Base-by-base conservation (phyloP, 371 early-diverging fungal genomes). In the Mortierella sp. region DNA sequence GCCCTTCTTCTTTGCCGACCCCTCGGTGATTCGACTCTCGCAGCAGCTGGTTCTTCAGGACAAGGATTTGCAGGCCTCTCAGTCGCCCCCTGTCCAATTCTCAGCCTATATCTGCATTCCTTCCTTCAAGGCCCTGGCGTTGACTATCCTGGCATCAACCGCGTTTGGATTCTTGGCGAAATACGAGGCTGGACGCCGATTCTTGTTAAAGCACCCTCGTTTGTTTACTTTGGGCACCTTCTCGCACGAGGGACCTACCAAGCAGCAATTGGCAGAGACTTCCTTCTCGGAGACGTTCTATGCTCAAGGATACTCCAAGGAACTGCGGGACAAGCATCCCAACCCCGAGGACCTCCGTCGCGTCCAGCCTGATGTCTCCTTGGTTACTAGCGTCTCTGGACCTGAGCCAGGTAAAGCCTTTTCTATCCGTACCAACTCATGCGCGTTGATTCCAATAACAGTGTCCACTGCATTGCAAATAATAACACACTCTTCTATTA, bases 1-100 rank as follows among this genome's bases (percentile, higher is more conserved):
- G 19, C 93, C 93, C 1, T 93, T 92, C 79, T 81, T 89, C 69
- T 91, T 92, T 87, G 90, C 94, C 1, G 93, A 93, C 51, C 91
- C 92, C 6, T 89, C 92, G 0, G 84, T 93, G 37, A 89, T 93
- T 46, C 90, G 91, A 31, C 86, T 93, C 13, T 91, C 92, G 3
- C 93, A 92, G 55, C 90, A 92, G 48, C 40, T 92, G 79, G 82
- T 84, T 57, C 57, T 88, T 34, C 73, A 80, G 73, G 75, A 85
- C 57, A 80, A 77, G 34, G 83, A 83, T 40, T 76, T 79, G 54
- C 59, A 76, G 57, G 73, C 78, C 24, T 55, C 71, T 13, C 77
- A 89, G 54, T 87, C 90, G 16, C 92, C 92, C 1, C 89, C 93
- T 0, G 86, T 92, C 48, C 93, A 93, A 69, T 92, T 93, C 79